These are phyloP conservation scores for Cyberlindnera xishuangbannaensis DNA, from an alignment of 805 yeast species.

Conservation along the genomic window DNA sequence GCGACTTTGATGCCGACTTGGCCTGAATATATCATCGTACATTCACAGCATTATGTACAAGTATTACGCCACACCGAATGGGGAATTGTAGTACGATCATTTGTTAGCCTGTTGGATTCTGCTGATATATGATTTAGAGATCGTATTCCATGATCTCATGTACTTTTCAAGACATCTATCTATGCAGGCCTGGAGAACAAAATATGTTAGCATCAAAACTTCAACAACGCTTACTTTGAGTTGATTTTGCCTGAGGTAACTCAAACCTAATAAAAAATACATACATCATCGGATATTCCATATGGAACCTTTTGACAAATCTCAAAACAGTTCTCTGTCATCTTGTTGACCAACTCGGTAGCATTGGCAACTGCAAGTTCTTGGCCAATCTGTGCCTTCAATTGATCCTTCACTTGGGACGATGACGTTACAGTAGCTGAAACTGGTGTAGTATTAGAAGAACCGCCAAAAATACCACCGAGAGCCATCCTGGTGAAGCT, in stretches of 20 bases:
- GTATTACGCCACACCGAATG: no score
- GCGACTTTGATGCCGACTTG: no score
- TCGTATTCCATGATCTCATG: constrained; percentile 85
- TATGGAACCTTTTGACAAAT: constrained; percentile 68
- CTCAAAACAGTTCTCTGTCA: constrained; percentile 83
- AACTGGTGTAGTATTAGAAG: constrained; percentile 18
- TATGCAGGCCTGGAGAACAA: constrained; percentile 47
- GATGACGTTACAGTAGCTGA: constrained; percentile 20
- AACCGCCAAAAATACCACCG: constrained; percentile 26
- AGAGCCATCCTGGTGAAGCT: constrained; percentile 18
- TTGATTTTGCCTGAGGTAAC: no score
- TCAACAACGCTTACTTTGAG: no score
- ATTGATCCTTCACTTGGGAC: constrained; percentile 49
- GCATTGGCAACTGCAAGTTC: constrained; percentile 93
- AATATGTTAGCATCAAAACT: constrained; percentile 6
- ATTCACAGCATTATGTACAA: no score
- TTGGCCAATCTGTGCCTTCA: constrained; percentile 66
- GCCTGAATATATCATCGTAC: no score
- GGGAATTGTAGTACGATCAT: no score
- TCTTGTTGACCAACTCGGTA: constrained; percentile 75
- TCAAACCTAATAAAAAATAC: constrained; percentile 5
- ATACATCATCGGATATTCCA: constrained; percentile 43
- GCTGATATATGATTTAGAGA: constrained; percentile 69
- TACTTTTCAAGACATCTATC: constrained; percentile 79
- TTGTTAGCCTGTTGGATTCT: constrained; percentile 55